These are phyloP conservation scores for Ballota nigra DNA, from an alignment of 257 asterid species.

Conservation along the genomic window DNA sequence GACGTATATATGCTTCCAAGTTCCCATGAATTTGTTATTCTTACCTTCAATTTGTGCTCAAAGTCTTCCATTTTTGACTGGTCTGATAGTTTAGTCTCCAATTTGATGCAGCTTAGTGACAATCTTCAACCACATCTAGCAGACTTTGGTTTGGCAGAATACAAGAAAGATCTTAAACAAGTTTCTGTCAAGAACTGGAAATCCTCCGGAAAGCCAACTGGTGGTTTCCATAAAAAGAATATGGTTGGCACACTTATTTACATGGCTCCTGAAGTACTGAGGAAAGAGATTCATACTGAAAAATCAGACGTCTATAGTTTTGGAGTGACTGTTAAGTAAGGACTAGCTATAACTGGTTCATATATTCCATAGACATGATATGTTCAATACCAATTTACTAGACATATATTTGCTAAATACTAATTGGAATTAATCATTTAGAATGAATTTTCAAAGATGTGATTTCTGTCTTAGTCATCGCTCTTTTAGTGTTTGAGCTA, in stretches of 20 bases:
- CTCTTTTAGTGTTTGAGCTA: slow-evolving; percentile 1
- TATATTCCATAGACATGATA: not conserved
- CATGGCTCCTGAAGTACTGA: slow-evolving; percentile 98
- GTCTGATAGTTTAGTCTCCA: slow-evolving; percentile 23
- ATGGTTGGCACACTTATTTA: slow-evolving; percentile 97
- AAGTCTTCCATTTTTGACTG: not conserved
- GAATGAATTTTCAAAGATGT: not conserved
- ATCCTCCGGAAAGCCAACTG: slow-evolving; percentile 94
- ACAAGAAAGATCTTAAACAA: slow-evolving; percentile 66
- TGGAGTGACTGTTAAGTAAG: slow-evolving; percentile 85
- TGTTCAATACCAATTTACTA: not conserved
- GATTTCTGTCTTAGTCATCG: not conserved
- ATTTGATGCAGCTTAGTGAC: slow-evolving; percentile 61
- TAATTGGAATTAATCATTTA: not conserved
- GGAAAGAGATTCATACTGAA: slow-evolving; percentile 82
- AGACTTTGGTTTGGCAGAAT: slow-evolving; percentile 95
- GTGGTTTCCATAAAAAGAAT: slow-evolving; percentile 93
- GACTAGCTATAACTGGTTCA: slow-evolving; percentile 15
- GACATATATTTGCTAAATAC: not conserved
- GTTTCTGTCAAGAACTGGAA: slow-evolving; percentile 68
- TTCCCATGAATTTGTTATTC: not conserved
- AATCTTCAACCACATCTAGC: slow-evolving; percentile 69
- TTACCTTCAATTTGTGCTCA: not conserved
- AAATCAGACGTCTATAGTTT: slow-evolving; percentile 96
- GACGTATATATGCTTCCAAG: slow-evolving; percentile 14